Base-by-base conservation (phyloP, 2,329 filamentous ascomycete species). In the Nemania sp. region DNA sequence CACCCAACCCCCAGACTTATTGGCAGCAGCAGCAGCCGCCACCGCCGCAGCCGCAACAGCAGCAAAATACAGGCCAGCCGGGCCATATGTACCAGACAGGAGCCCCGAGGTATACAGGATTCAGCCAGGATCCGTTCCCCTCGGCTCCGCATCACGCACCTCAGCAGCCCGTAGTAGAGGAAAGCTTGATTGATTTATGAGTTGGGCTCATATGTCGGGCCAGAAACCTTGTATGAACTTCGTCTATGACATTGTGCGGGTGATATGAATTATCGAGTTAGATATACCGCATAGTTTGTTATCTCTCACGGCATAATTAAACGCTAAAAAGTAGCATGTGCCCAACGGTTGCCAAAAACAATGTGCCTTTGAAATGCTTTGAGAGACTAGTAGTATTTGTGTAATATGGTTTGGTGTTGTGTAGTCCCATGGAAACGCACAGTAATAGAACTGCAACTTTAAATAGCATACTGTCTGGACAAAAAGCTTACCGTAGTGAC, bases 181-280 rank as follows among this genome's bases (percentile, higher is more conserved):
- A 93, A 72, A 88, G 85, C 54, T 73, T 94, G 65, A 94, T 94
- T 71, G 90, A 94, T 70, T 77, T 93, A 57, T 92, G 50, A 61
- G 47, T 40, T 40, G 22, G 28, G 22, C 15, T 23, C 12, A 12
- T 20, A 52, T 15, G 24, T 24, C 19, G n/a, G 34, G 20, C 6
- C 22, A 45, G n/a, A 15, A 23, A 22, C 17, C 45, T 43, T 31
- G 11, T 22, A 28, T 28, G 19, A 19, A n/a, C n/a, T 40, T 28
- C 1, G n/a, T 8, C n/a, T 24, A 22, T 17, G 23, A 33, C 39
- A 26, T 20, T 26, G 12, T 26, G 12, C 14, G 26, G 11, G 9
- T 22, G 24, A 9, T 19, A 19, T 26, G 15, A 7, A 20, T 14
- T 33, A 30, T 39, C 26, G 3, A 6, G n/a, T 17, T 28, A 41